Base-by-base conservation (phyloP, 2,329 filamentous ascomycete genomes). In the Colletotrichum musicola region DNA sequence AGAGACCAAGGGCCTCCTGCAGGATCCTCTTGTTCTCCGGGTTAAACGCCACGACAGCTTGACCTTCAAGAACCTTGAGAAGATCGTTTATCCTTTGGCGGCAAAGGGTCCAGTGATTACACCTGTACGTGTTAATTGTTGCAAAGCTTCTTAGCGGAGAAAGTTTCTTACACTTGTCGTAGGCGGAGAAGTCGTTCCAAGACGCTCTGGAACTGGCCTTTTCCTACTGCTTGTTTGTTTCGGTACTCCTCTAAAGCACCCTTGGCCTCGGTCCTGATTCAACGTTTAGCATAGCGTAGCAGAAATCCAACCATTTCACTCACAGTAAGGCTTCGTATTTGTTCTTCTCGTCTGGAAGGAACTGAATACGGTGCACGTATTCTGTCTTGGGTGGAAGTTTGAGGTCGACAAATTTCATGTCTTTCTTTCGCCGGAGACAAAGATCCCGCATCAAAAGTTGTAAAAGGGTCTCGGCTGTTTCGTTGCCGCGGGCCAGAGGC, bases 91-190 rank as follows among this genome's bases (percentile, higher is more conserved):
- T 85, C 13, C 93, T 90, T 38, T 92, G 85, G 57, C 90, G 91
- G 75, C 93, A 93, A 12, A 98, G 86, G 9, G 91, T 90, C 93
- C 93, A 97, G 77, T 97, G 94, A 72, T 95, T 94, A 80, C 94
- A 97, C 13, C 84, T 86, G 64, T 13, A n/a, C 22, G 1, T 4
- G 27, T 30, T 65, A 79, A 76, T 67, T 40, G 69, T 64, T 10
- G 40, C 18, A 4, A 46, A 16, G 18, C 50, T 10, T 30, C 4
- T 27, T 18, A 4, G 18, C 6, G n/a, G 64, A 74, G 74, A 6
- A 75, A 74, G 51, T 79, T 72, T 74, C 79, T 73, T 75, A 86
- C 77, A 92, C 88, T 80, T 97, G 94, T 18, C 95, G 89, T 72
- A 97, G 88, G 13, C 95, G 90, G 6, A 97, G 87, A 4, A 97